Evolutionary conservation across 345 rosid genomes (phyloP).

Genomic region (Lenwebbia sp.): DNA sequence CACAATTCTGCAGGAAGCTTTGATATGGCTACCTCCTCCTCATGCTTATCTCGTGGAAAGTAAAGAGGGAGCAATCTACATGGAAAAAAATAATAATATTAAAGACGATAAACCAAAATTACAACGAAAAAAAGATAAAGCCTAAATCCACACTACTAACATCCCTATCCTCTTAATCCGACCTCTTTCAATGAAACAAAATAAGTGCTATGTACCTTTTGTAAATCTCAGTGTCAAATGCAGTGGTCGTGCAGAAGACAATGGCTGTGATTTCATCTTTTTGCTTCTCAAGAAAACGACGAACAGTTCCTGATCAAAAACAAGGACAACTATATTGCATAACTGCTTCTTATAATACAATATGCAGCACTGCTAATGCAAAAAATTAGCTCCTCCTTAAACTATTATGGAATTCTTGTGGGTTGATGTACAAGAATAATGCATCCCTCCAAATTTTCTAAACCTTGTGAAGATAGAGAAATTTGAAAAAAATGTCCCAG

Average conservation of each 20-base stretch:
- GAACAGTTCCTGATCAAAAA: slow-evolving; percentile 65
- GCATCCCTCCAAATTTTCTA: neutral
- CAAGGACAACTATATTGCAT: neutral
- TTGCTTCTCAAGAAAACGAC: slow-evolving; percentile 92
- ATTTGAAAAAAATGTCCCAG: neutral
- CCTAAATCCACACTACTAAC: neutral
- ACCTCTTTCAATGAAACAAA: neutral
- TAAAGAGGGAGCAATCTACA: slow-evolving; percentile 91
- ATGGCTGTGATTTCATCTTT: slow-evolving; percentile 76
- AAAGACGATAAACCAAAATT: neutral
- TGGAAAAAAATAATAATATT: neutral
- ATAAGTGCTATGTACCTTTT: slow-evolving; percentile 40
- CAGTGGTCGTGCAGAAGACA: slow-evolving; percentile 79
- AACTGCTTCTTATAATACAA: neutral
- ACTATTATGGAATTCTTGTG: neutral
- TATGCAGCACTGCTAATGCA: neutral
- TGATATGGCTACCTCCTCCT: slow-evolving; percentile 75
- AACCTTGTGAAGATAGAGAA: neutral
- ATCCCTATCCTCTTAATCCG: neutral
- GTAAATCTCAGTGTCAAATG: slow-evolving; percentile 88
- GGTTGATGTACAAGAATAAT: neutral
- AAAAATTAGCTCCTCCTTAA: neutral
- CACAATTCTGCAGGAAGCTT: slow-evolving; percentile 98
- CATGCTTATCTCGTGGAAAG: slow-evolving; percentile 93
- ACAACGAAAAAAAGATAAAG: neutral